Evolutionary conservation across 106 monocot genomes (phyloP), one percentile per base, ranked within the genome.

Genomic region (Amphibolis antarctica): DNA sequence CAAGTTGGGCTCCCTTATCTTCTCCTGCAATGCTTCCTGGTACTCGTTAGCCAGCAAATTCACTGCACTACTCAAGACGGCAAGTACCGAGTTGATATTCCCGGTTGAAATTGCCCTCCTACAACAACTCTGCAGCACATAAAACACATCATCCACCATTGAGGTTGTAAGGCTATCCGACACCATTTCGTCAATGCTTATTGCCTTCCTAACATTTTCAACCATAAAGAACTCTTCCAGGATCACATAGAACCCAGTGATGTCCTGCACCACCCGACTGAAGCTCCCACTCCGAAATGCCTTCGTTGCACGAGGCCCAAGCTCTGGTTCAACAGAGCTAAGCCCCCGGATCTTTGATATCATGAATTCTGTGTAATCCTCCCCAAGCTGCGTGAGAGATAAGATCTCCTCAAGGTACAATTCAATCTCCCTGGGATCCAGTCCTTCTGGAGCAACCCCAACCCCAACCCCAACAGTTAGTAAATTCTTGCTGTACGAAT

Each of bases 211-310:
- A 54, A 91, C 91, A 77, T 98, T 98, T 75, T 98, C 98, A 64
- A 98, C 91, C 98, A 98, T 91, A 71, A 91, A 98, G 71, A 98
- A 98, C 68, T 98, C 98, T 68, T 91, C 98, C 5, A 91, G 69
- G 55, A 98, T 81, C 62, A 98, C 82, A 62, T 98, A 98, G 61
- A 91, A 98, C 14, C 87, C 91, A 17, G 82, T 98, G 5, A 98
- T 67, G 62, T 98, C 91, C 72, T 98, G 98, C 71, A 91, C 82
- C 42, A 78, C 66, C 57, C 76, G 69, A 47, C 67, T 91, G 62
- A 98, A 87, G 65, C 75, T 91, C 49, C 98, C 87, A 63, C 72
- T 81, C 24, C 80, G 70, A 64, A 91, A 77, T 1, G 80, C 82
- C 75, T 79, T 91, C n/a, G 77, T 84, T 11, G 79, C 85, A 23